Conservation (phyloP, 2,329 filamentous ascomycete species). For the Colletotrichum orchidophilum region DNA sequence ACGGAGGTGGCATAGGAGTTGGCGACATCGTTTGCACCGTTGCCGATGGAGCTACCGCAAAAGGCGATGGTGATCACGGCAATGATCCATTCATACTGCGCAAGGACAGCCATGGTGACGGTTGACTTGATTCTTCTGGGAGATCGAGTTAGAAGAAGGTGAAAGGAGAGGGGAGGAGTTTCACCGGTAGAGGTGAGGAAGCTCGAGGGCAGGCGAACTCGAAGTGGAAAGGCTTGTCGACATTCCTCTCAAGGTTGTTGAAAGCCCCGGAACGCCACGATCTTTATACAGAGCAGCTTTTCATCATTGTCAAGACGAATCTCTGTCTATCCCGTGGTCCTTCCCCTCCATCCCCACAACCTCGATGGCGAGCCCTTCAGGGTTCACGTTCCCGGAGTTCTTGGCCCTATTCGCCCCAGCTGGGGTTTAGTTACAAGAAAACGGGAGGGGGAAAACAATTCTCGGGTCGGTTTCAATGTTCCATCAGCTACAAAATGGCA, state of each 20-base stretch:
- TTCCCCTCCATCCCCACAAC: not conserved
- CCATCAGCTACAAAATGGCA: not conserved
- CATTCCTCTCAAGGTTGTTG: not conserved
- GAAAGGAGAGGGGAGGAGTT: too few relatives aligned
- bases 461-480: not conserved
- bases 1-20: slow-evolving; percentile 64
- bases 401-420: slow-evolving; percentile 1
- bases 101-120: slow-evolving; percentile 23
- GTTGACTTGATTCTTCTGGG: too few relatives aligned
- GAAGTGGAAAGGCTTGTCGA: slow-evolving; percentile 1
- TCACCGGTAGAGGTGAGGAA: not conserved
- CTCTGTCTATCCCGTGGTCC: too few relatives aligned
- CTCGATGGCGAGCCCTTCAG: not conserved
- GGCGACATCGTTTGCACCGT: slow-evolving; percentile 34
- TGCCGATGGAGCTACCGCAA: slow-evolving; percentile 31
- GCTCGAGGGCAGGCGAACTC: not conserved
- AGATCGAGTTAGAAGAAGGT: not conserved
- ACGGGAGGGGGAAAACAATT: not conserved
- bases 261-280: slow-evolving; percentile 16
- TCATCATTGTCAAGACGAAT: not conserved
- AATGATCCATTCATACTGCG: slow-evolving; percentile 34
- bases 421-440: not conserved
- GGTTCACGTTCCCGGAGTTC: not conserved
- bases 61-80: slow-evolving; percentile 32
- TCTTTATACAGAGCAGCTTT: slow-evolving; percentile 16